phyloP scores from a whole-genome alignment of 192 early-diverging fungal genomes.

The Entomortierella parvispora region DNA sequence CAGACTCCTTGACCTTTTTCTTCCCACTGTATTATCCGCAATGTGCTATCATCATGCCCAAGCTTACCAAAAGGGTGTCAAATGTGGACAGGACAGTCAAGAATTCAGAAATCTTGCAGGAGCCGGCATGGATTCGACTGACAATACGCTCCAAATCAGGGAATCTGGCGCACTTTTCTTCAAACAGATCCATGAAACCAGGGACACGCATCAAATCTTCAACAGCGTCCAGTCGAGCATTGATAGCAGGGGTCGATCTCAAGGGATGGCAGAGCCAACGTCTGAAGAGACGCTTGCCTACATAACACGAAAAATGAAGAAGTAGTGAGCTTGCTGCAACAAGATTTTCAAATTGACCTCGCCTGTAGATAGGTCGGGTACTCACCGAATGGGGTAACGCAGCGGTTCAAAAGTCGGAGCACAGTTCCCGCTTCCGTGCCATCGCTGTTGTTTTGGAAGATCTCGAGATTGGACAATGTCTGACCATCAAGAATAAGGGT shows the following conservation, averaged over 20 bases:
- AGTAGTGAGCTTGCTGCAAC: background rate
- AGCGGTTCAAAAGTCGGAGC: constrained; percentile 85
- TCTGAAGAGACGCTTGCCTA: constrained; percentile 76
- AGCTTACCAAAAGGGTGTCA: constrained; percentile 57
- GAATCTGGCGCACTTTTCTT: constrained; percentile 59
- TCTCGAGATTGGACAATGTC: constrained; percentile 91
- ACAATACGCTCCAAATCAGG: constrained; percentile 94
- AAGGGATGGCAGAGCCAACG: constrained; percentile 94
- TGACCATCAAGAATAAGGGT: constrained; percentile 93
- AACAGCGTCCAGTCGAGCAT: constrained; percentile 86
- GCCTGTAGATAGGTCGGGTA: too few species aligned
- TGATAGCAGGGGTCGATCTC: constrained; percentile 72
- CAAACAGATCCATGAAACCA: constrained; percentile 61
- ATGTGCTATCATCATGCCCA: constrained; percentile 18
- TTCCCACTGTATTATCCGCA: too few species aligned
- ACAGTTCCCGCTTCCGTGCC: constrained; percentile 82
- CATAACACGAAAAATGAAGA: too few species aligned
- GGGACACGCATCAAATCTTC: constrained; percentile 76
- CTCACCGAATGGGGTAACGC: constrained; percentile 93
- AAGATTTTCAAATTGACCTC: background rate
- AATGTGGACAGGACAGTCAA: constrained; percentile 72
- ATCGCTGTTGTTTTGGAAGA: constrained; percentile 87
- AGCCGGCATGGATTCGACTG: constrained; percentile 87
- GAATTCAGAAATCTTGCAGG: constrained; percentile 89
- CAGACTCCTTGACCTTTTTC: too few species aligned